Conservation (phyloP, 495 filamentous ascomycete species). For the Copromyces sp. region DNA sequence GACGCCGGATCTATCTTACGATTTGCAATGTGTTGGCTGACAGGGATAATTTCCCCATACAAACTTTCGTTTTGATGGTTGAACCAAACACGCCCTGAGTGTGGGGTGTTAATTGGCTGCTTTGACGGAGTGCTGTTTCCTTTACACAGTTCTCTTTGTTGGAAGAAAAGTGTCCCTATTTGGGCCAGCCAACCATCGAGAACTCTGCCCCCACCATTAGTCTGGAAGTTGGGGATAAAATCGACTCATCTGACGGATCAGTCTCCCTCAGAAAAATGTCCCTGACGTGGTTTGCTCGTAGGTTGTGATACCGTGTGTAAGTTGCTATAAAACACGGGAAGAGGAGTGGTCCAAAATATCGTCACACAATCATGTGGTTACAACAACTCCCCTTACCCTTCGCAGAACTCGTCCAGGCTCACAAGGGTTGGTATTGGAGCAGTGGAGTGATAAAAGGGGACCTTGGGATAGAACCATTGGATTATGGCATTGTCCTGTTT, state of each 20-base stretch:
- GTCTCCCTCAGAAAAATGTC: not conserved
- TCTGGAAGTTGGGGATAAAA: not conserved
- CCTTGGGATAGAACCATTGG: not conserved
- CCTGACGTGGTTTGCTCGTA: not conserved
- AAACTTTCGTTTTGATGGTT: too few species aligned
- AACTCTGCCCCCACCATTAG: too few species aligned
- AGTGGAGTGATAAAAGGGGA: not conserved
- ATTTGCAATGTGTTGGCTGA: too few species aligned
- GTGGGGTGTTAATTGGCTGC: constrained; percentile 27
- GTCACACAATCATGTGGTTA: not conserved
- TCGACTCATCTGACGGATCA: not conserved
- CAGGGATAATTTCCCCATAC: too few species aligned
- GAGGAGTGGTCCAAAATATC: not conserved
- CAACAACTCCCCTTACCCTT: not conserved
- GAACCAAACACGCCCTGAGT: constrained; percentile 13
- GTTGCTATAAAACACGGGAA: not conserved
- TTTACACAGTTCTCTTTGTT: constrained; percentile 18
- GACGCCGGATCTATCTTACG: too few species aligned
- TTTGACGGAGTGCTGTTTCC: too few species aligned
- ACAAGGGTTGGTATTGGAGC: not conserved
- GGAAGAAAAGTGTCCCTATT: constrained; percentile 1
- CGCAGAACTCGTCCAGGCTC: not conserved
- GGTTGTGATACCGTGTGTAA: not conserved
- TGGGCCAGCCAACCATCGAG: too few species aligned
- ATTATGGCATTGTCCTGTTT: not conserved